Conservation (phyloP, 176 grass and related monocot genomes). For the Oryza australiensis region DNA sequence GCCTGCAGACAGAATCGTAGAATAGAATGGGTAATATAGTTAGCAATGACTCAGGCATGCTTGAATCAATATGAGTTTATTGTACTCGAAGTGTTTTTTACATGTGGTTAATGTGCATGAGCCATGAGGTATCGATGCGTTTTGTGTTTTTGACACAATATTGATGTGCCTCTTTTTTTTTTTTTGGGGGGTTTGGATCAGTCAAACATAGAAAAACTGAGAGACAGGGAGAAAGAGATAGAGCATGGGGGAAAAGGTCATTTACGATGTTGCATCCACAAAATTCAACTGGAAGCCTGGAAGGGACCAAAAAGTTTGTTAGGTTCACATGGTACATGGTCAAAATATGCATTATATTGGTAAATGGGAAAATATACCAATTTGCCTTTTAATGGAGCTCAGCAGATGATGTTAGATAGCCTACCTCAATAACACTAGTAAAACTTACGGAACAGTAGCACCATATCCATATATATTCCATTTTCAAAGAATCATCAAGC, state of each 20-base stretch:
- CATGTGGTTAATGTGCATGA: not conserved
- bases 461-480: not conserved
- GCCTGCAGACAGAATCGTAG: not conserved
- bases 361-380: not conserved
- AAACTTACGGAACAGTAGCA: not conserved
- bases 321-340: not conserved
- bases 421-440: not conserved
- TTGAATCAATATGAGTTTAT: not conserved
- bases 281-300: not conserved
- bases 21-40: not conserved
- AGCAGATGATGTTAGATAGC: not conserved
- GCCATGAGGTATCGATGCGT: not conserved
- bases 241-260: not conserved
- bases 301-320: not conserved
- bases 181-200: not conserved
- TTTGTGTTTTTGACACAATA: not conserved
- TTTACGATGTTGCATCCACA: not conserved
- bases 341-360: not conserved
- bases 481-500: conserved; percentile 5
- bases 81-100: not conserved
- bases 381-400: not conserved
- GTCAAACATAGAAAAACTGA: not conserved
- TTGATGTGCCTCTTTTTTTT: not conserved
- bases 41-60: not conserved
- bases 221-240: too few relatives aligned